Base-by-base conservation (phyloP, 2,329 filamentous ascomycete species). In the Exophiala alcalophila region DNA sequence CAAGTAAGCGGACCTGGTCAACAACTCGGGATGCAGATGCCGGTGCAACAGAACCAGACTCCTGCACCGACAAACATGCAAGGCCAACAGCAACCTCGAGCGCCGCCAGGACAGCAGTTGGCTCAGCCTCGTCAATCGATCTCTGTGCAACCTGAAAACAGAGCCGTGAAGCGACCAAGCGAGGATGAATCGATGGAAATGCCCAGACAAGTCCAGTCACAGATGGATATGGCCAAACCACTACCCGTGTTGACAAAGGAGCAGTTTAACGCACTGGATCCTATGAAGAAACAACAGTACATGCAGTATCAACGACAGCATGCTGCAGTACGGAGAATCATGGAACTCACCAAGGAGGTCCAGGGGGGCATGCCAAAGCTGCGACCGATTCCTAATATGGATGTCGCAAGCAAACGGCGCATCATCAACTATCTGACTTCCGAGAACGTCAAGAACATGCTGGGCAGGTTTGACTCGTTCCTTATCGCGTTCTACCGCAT, bases 171-270 rank as follows among this genome's bases (percentile, higher is more conserved):
- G 55, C 61, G 72, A 46, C 56, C 65, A 3, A 64, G 57, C 40
- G 64, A 61, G 40, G 71, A 76, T 51, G 72, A 76, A 53, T 57
- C 64, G n/a, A 55, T 65, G 24, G 70, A 72, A 23, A 31, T 50
- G 14, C 32, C 36, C 16, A 45, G 39, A 21, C 40, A 34, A 24
- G 11, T 34, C 9, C 44, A 40, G 15, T 16, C 20, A 16, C 45
- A 48, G 28, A 30, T 26, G 12, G 40, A 44, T 24, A 25, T 8
- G 15, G 39, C 26, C 30, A 46, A 40, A 21, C 27, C 40, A 3
- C 29, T 38, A 18, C 43, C 36, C 25, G 20, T 27, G 27, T 21
- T 53, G 16, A 49, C 48, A 7, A 50, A 54, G 25, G 48, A 59
- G 38, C 47, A 55, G 40, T 52, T 52, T 20, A 43, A 60, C 38